Conservation (phyloP, 2,329 filamentous ascomycete species). For the Colletotrichum orchidophilum region DNA sequence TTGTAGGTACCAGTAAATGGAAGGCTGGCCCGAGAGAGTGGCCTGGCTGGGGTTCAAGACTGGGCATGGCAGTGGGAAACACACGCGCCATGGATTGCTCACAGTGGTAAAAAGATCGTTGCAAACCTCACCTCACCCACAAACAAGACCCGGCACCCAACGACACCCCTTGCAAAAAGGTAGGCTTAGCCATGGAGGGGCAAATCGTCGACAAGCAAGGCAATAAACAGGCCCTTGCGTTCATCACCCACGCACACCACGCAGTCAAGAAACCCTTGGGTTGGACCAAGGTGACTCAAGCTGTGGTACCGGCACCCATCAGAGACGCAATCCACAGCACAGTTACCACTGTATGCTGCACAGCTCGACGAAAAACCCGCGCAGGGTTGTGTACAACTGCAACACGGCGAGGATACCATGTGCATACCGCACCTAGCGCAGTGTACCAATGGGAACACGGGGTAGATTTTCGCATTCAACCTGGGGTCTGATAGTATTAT, state of each 20-base stretch:
- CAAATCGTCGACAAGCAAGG: not conserved
- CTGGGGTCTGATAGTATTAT: not conserved
- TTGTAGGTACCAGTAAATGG: not conserved
- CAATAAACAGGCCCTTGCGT: constrained; percentile 17
- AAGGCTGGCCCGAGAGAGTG: not conserved
- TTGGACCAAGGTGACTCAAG: not conserved
- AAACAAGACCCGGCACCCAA: not conserved
- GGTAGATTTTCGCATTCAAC: not conserved
- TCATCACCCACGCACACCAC: constrained; percentile 5
- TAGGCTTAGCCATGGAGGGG: not conserved
- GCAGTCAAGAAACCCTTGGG: not conserved
- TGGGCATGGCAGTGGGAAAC: not conserved
- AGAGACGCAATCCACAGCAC: constrained; percentile 15
- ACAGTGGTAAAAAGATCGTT: not conserved
- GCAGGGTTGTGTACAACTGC: not conserved
- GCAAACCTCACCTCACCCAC: not conserved
- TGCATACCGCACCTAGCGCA: not conserved
- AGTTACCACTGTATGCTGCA: not conserved
- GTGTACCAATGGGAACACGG: not conserved
- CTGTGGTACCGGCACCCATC: constrained; percentile 9
- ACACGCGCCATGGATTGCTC: not conserved
- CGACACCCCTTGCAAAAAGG: not conserved
- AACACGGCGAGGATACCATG: not conserved
- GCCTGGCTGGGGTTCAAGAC: not conserved
- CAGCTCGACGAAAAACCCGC: not conserved